Percentiles rank a stretch among this genome's conserved stretches.
Evolutionary conservation across 2,329 filamentous ascomycete species (phyloP).

Genomic region (Fusarium floridanum): DNA sequence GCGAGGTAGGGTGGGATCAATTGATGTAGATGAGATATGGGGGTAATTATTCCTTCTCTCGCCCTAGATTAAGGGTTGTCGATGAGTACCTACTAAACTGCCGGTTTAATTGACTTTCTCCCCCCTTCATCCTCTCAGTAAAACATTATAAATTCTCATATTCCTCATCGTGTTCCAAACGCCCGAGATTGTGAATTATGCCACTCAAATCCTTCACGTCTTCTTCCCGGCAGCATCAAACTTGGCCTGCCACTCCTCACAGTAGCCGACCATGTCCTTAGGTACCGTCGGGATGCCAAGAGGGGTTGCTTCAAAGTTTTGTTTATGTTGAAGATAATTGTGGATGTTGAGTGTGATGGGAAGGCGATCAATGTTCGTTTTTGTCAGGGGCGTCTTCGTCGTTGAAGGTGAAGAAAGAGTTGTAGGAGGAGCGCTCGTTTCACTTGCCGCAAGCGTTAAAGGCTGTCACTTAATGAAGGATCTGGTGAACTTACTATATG

Average conservation of each 20-base stretch:
- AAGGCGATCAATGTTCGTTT: not conserved
- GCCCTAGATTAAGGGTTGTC: too few relatives aligned
- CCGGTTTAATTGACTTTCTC: too few relatives aligned
- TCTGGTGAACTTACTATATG: not conserved
- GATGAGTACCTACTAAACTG: too few relatives aligned
- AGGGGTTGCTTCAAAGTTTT: not conserved
- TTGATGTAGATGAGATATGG: too few relatives aligned
- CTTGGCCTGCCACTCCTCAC: conserved; percentile 1
- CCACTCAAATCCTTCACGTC: not conserved
- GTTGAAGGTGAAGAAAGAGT: not conserved
- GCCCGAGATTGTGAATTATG: not conserved
- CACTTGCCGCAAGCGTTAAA: not conserved
- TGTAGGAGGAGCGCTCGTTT: not conserved
- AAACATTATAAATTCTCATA: not conserved
- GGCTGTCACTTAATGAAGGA: not conserved
- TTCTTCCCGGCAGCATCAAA: not conserved
- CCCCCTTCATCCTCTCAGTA: not conserved
- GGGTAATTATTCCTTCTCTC: too few relatives aligned
- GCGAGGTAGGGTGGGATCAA: too few relatives aligned
- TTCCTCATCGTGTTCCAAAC: not conserved
- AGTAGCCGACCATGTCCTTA: not conserved
- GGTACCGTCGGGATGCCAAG: not conserved
- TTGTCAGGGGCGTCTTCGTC: not conserved
- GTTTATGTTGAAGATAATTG: not conserved
- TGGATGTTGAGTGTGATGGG: not conserved